Conservation (phyloP, 2,329 filamentous ascomycete genomes). For the Trichoderma sp. region DNA sequence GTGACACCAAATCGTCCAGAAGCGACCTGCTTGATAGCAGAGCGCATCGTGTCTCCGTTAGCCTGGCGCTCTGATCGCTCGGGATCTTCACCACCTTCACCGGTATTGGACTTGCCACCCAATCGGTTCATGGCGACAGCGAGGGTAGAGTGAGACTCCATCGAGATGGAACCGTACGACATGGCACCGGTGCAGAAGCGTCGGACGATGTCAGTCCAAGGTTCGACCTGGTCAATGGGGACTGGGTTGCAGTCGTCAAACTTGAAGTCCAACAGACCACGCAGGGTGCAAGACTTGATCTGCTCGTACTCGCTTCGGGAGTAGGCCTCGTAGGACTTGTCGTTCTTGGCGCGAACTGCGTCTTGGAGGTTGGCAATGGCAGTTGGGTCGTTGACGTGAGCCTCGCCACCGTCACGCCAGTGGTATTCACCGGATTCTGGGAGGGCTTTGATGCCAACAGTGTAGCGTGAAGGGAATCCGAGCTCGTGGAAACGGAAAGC, state of each 20-base stretch:
- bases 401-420: slow-evolving; percentile 94
- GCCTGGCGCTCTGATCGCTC: slow-evolving; percentile 84
- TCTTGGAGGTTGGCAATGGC: slow-evolving; percentile 98
- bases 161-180: slow-evolving; percentile 98
- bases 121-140: slow-evolving; percentile 96
- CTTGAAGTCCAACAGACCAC: slow-evolving; percentile 93
- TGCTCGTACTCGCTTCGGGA: slow-evolving; percentile 91
- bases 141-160: slow-evolving; percentile 95
- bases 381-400: slow-evolving; percentile 91
- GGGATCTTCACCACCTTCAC: slow-evolving; percentile 93
- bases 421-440: slow-evolving; percentile 96
- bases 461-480: slow-evolving; percentile 80
- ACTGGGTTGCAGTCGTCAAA: slow-evolving; percentile 84
- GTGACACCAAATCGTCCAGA: slow-evolving; percentile 96
- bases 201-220: slow-evolving; percentile 96
- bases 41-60: slow-evolving; percentile 95
- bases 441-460: slow-evolving; percentile 75
- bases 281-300: slow-evolving; percentile 94
- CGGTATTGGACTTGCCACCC: slow-evolving; percentile 96
- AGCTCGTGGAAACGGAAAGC: slow-evolving; percentile 94
- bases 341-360: slow-evolving; percentile 93
- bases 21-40: slow-evolving; percentile 96
- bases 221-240: slow-evolving; percentile 94
- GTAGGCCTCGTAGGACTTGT: slow-evolving; percentile 98
- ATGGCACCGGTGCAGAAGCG: slow-evolving; percentile 97